These are phyloP conservation scores for Pichia cabralensis DNA, from an alignment of 805 yeast genomes.

Conservation along the genomic window DNA sequence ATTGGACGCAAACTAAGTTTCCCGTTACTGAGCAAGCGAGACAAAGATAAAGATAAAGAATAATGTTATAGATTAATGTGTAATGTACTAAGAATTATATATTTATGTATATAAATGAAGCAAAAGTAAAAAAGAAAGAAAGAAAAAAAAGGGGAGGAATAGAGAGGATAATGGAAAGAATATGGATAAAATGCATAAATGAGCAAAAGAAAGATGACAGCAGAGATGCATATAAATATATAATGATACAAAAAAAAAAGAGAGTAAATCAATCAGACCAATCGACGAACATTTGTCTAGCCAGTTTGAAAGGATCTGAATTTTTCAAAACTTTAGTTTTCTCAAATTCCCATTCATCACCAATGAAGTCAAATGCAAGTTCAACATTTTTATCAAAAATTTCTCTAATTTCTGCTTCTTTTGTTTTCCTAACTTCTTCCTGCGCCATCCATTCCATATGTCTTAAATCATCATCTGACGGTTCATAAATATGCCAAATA, in stretches of 20 bases:
- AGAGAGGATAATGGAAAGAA: too few species aligned
- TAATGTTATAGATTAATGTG: too few species aligned
- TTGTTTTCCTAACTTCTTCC: conserved; percentile 58
- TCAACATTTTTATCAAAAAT: conserved; percentile 67
- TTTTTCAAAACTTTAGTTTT: conserved; percentile 64
- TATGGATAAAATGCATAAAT: too few species aligned
- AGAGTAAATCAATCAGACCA: conserved; percentile 43
- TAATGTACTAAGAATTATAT: too few species aligned
- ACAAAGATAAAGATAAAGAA: conserved; percentile 20
- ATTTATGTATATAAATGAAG: too few species aligned
- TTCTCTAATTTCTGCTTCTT: conserved; percentile 51
- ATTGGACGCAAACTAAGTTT: conserved; percentile 23
- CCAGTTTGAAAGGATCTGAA: conserved; percentile 47
- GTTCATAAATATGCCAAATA: conserved; percentile 95
- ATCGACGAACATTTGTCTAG: conserved; percentile 44
- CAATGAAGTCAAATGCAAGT: conserved; percentile 68
- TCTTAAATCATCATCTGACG: conserved; percentile 79
- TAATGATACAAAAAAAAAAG: not conserved
- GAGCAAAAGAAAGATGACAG: not conserved
- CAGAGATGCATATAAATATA: not conserved
- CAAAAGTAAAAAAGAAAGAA: too few species aligned
- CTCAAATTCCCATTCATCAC: conserved; percentile 64
- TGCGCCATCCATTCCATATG: conserved; percentile 83
- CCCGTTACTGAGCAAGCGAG: conserved; percentile 23
- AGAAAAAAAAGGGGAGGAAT: too few species aligned